A percentile compares a stretch with the other conserved stretches of the same genome.
Conservation (phyloP, 1,139 yeast species). For the Geotrichum cucujoidarum region DNA sequence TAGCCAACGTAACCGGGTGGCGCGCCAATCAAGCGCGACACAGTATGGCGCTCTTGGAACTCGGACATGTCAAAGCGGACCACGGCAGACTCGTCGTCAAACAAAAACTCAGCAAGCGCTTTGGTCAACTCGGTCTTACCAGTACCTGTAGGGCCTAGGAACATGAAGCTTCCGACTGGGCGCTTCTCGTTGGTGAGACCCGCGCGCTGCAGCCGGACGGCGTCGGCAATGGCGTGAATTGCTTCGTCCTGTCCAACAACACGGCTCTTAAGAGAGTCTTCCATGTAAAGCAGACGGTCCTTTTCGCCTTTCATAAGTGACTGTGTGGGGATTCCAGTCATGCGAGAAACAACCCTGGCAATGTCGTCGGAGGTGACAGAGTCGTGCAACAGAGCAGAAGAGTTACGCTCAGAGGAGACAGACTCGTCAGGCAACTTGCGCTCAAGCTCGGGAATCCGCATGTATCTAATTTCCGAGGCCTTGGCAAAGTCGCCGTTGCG, state of each 20-base stretch:
- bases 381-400: conserved; percentile 63
- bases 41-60: conserved; percentile 89
- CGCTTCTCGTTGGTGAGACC: conserved; percentile 90
- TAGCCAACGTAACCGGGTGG: conserved; percentile 98
- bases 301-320: conserved; percentile 91
- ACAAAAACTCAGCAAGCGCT: conserved; percentile 82
- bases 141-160: conserved; percentile 96
- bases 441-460: conserved; percentile 77
- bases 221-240: conserved; percentile 80
- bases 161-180: conserved; percentile 94
- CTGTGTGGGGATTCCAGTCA: conserved; percentile 95
- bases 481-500: conserved; percentile 79
- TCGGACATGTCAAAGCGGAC: conserved; percentile 96
- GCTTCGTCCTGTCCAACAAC: conserved; percentile 97
- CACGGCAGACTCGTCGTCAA: conserved; percentile 81
- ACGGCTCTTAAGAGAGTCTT: conserved; percentile 61
- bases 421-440: conserved; percentile 50
- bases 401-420: conserved; percentile 25
- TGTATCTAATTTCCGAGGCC: conserved; percentile 86
- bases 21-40: conserved; percentile 88
- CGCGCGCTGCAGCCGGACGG: conserved; percentile 93
- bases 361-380: conserved; percentile 93
- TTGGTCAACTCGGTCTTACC: conserved; percentile 96
- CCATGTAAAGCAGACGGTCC: conserved; percentile 86
- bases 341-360: conserved; percentile 81